Percentiles rank a stretch among this genome's conserved stretches.
These are phyloP conservation scores for Diplotaxis tenuifolia DNA, from an alignment of 345 rosid genomes.

Conservation along the genomic window DNA sequence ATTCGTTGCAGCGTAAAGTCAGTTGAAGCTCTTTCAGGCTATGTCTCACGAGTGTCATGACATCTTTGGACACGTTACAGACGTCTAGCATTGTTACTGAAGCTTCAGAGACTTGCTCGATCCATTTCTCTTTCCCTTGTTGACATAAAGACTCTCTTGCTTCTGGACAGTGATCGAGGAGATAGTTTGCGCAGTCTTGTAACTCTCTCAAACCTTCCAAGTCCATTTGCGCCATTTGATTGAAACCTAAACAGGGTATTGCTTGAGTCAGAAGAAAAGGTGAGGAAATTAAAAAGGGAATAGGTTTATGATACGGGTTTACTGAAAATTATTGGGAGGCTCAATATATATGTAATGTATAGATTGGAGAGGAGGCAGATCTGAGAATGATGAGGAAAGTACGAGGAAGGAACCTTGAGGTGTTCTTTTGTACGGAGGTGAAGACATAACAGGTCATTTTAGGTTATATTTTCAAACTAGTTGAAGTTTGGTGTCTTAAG, in stretches of 20 bases:
- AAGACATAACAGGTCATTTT: slow-evolving; percentile 37
- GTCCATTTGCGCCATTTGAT: slow-evolving; percentile 45
- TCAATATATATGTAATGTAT: slow-evolving; percentile 16
- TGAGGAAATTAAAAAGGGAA: not conserved
- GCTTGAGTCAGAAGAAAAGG: slow-evolving; percentile 14
- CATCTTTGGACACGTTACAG: slow-evolving; percentile 55
- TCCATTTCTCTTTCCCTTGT: slow-evolving; percentile 51
- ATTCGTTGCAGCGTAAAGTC: slow-evolving; percentile 45
- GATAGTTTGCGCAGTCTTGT: slow-evolving; percentile 68
- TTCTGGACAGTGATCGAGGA: slow-evolving; percentile 54
- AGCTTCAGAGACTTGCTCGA: slow-evolving; percentile 55
- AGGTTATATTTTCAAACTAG: slow-evolving; percentile 21
- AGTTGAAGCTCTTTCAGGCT: slow-evolving; percentile 50
- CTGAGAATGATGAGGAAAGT: slow-evolving; percentile 43
- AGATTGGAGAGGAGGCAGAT: not conserved
- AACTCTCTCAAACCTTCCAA: slow-evolving; percentile 62
- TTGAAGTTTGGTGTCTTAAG: slow-evolving; percentile 16
- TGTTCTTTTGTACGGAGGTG: slow-evolving; percentile 40
- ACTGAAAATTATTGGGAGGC: not conserved
- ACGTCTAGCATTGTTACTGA: slow-evolving; percentile 69
- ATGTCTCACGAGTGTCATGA: slow-evolving; percentile 54
- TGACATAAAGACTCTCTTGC: slow-evolving; percentile 46
- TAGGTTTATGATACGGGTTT: slow-evolving; percentile 1
- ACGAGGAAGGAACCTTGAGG: slow-evolving; percentile 36
- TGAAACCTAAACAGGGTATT: not conserved